A percentile compares a stretch with the other conserved stretches of the same genome.
Conservation (phyloP, 257 asterid species). For the Penstemon barbatus region DNA sequence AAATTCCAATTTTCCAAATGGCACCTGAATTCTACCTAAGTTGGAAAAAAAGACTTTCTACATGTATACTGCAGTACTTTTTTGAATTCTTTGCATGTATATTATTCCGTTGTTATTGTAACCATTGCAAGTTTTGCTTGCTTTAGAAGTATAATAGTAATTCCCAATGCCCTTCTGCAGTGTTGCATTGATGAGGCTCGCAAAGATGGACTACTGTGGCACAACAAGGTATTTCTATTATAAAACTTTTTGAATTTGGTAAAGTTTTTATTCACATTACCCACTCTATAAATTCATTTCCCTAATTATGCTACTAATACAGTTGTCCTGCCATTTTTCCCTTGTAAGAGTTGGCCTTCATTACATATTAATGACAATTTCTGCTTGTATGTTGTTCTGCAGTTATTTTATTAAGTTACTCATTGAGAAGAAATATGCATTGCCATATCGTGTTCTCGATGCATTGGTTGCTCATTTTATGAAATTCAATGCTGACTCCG, state of each 20-base stretch:
- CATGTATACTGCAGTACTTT: not conserved
- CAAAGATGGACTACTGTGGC: constrained; percentile 91
- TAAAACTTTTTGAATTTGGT: constrained; percentile 13
- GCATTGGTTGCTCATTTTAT: constrained; percentile 88
- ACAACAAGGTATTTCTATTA: constrained; percentile 70
- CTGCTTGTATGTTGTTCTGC: constrained; percentile 35
- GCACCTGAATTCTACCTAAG: not conserved
- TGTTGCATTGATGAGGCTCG: constrained; percentile 83
- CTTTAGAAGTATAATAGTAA: not conserved
- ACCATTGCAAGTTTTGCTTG: not conserved
- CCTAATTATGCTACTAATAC: not conserved
- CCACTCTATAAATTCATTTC: constrained; percentile 5
- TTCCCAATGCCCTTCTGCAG: constrained; percentile 39
- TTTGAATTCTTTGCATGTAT: not conserved
- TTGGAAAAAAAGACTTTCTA: not conserved
- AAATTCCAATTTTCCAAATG: not conserved
- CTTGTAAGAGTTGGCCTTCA: not conserved
- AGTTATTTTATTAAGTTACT: constrained; percentile 84
- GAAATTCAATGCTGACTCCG: constrained; percentile 71
- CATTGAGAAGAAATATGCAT: constrained; percentile 92
- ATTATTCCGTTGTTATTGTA: not conserved
- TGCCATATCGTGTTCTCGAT: constrained; percentile 96
- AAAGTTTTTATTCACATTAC: not conserved
- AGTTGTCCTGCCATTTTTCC: no score
- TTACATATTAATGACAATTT: not conserved